Evolutionary conservation across 2,329 filamentous ascomycete species (phyloP).

Genomic region (Macrophomina phaseolina): DNA sequence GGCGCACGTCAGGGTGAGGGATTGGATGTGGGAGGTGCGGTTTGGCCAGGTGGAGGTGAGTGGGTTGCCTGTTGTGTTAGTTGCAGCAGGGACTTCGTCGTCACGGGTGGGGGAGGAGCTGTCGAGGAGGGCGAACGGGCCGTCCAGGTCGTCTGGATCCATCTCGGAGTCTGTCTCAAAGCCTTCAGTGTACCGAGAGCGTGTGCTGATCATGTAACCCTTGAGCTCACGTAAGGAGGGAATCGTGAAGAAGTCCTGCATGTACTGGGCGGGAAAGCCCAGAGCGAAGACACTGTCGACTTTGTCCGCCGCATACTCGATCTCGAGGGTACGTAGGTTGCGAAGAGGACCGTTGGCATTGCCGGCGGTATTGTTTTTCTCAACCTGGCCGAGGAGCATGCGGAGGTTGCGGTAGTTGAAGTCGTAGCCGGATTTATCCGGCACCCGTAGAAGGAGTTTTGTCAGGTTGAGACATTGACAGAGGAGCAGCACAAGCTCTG

Average conservation of each 20-base stretch:
- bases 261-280: background rate
- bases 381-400: background rate
- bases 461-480: background rate
- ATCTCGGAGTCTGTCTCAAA: background rate
- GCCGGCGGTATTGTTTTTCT: background rate
- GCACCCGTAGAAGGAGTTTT: background rate
- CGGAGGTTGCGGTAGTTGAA: background rate
- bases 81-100: background rate
- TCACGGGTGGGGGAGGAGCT: background rate
- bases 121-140: background rate
- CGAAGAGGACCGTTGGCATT: background rate
- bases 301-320: background rate
- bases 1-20: background rate
- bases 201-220: background rate
- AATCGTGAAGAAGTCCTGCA: background rate
- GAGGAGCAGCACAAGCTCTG: background rate
- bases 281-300: background rate
- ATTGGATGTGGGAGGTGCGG: background rate
- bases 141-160: background rate
- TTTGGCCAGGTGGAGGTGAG: background rate
- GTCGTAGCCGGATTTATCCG: background rate
- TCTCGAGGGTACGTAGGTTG: background rate
- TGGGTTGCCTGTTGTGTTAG: background rate
- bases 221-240: background rate
- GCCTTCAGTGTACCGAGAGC: background rate